phyloP scores from a whole-genome alignment of 345 rosid genomes.

The Murraya koenigii region DNA sequence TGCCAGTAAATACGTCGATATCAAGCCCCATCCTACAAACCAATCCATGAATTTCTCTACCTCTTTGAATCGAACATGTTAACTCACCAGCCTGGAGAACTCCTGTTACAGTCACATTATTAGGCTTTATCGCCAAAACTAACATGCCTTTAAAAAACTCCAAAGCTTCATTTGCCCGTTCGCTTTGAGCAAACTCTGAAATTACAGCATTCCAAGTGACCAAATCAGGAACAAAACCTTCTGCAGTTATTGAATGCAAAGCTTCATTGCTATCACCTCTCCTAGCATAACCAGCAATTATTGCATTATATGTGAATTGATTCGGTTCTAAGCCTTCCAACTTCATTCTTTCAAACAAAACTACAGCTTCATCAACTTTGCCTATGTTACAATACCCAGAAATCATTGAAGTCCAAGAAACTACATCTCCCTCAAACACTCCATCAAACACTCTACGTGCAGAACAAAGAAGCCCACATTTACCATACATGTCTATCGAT shows the following conservation, averaged over 20 bases:
- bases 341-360: conserved; percentile 40
- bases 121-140: conserved; percentile 31
- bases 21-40: conserved; percentile 38
- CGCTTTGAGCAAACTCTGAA: conserved; percentile 49
- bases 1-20: conserved; percentile 37
- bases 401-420: conserved; percentile 54
- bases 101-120: conserved; percentile 44
- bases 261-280: conserved; percentile 36
- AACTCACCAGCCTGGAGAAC: conserved; percentile 49
- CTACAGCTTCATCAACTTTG: conserved; percentile 25
- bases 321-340: conserved; percentile 43
- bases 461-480: conserved; percentile 29
- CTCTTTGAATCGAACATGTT: conserved; percentile 30
- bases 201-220: conserved; percentile 59
- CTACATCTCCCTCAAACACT: conserved; percentile 16
- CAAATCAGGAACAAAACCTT: conserved; percentile 43
- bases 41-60: conserved; percentile 47
- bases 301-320: conserved; percentile 44
- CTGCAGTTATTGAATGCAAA: conserved; percentile 31
- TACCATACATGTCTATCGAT: conserved; percentile 42
- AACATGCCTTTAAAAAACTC: conserved; percentile 31
- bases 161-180: conserved; percentile 37
- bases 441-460: conserved; percentile 35
- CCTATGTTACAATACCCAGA: conserved; percentile 42
- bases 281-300: conserved; percentile 42